Base-by-base conservation (phyloP, 345 rosid species). In the Syzygium aqueum region DNA sequence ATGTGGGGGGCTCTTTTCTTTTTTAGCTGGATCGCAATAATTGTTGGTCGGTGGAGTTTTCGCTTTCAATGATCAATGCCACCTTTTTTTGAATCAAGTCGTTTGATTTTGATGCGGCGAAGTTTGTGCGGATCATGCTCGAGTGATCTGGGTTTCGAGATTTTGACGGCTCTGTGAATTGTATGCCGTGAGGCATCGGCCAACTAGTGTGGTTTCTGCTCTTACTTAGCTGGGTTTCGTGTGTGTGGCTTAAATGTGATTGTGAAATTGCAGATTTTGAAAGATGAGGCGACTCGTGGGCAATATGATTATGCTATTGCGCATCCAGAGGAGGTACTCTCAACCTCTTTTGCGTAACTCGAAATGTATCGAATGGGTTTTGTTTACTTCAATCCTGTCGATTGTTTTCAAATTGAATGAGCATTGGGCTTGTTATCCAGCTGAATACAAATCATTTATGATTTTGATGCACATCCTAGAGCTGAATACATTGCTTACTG, bases 271-370 rank as follows among this genome's bases (percentile, higher is more conserved):
- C 91, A 96, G 99, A 97, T 97, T 92, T 89, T 97, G 93, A 97
- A 95, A 92, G 99, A 97, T 91, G 98, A 97, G 56, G 95, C 95
- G n/a, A 95, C 99, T 15, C 90, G 99, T n/a, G 92, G 92, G 89
- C 98, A 96, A 52, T 97, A 96, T 90, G 99, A 97, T 92, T 97
- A 96, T 89, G 99, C 99, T 14, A 92, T 96, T 89, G 99, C 95
- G 27, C 99, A 97, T 90, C 98, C 99, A 1, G 96, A 96, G 88
- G 99, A 97, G 99, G 99, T 97, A 65, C 50, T 87, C 4, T 52
- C 19, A n/a, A 12, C 85, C 54, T 11, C 53, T 22, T 19, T n/a
- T 30, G 46, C 52, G 49, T 9, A 11, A 52, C 21, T 51, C 25
- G 28, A 33, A 46, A 33, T 52, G 54, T 84, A 8, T 40, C 27